Evolutionary conservation across 1,284 basidiomycete genomes (phyloP), one percentile per base, ranked within the genome.

Genomic region (Volvariella surrecta): DNA sequence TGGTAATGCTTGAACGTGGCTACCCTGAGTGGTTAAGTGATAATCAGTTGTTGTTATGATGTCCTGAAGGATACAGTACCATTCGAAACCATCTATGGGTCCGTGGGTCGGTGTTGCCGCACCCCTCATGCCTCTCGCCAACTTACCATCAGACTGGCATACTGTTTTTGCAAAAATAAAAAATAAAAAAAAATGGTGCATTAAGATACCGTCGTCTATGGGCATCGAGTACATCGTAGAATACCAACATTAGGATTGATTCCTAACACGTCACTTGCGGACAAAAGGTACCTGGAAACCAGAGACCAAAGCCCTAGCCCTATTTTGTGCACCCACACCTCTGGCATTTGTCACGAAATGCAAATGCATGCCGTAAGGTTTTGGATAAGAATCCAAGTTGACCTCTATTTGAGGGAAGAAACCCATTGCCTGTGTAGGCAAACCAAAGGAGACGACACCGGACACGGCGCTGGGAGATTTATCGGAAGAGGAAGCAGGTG

Each of bases 381-480:
- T 78, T 4, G 89, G 89, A 59, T 95, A 97, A 32, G 85, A 64
- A 58, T 96, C 92, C 47, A 86, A 63, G 63, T 95, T 97, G 59
- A 90, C 82, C 65, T 96, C 93, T 45, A 96, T 82, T 62, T 93
- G 88, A 3, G 95, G 95, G 74, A 97, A 99, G 50, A 95, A 75
- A 8, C 76, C 82, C 76, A 98, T 86, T 0, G 93, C 92, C 13
- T 76, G 70, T 0, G 89, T 79, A 0, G 85, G 79, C 19, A 99
- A 71, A 45, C 95, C 95, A 52, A 99, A 82, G 1, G 82, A 79
- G 39, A 98, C 89, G 20, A 94, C 89, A 39, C 95, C 94, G 0
- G 82, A 76, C 3, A 89, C 82, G 0, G 85, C 82, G 37, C 80
- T 82, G 0, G 91, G 82, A 3, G 80, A 84, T 50, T 76, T 73